Base-by-base conservation (phyloP, 139 green algal species). In the Picochlorum sp. region DNA sequence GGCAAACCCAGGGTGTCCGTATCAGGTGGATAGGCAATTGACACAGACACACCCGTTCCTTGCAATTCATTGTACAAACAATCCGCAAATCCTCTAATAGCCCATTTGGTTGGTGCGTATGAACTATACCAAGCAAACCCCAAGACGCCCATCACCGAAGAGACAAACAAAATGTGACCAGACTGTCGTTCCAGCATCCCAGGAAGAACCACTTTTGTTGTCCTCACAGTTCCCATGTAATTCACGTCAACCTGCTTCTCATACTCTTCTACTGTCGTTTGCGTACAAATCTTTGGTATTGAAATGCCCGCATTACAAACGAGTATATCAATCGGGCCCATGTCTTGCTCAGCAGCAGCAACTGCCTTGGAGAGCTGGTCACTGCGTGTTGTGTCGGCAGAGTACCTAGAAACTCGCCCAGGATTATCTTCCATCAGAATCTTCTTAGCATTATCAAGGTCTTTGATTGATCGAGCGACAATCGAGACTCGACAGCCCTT, bases 81-180 rank as follows among this genome's bases (percentile, higher is more conserved):
- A 65, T 96, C 89, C 44, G 82, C 83, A 51, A 96, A 75, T 0
- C 88, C 86, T 21, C 85, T 73, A 16, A 96, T 62, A 8, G 89
- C 89, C 71, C 80, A 90, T 76, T 96, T 96, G 65, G 75, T 83
- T 20, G 85, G 79, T 4, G 75, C 74, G 66, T 96, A 96, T 0
- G 79, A 74, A 16, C 56, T 55, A 68, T 88, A 93, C 9, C 87
- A 86, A 49, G 80, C 72, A 72, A 77, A 64, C 15, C 81, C 79
- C 49, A 82, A 67, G 0, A 80, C 50, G 1, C 65, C 74, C 59
- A 91, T 72, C 6, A 76, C 73, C 0, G 79, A 88, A 1, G 76
- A 61, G 8, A 93, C 52, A 21, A 92, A 24, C 21, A 77, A 64
- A 21, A 95, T 71, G 61, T 88, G 78, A 9, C 88, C 87, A 10